Evolutionary conservation across 768 basidiomycete genomes (phyloP).

Genomic region (Holtermannia corniformis): DNA sequence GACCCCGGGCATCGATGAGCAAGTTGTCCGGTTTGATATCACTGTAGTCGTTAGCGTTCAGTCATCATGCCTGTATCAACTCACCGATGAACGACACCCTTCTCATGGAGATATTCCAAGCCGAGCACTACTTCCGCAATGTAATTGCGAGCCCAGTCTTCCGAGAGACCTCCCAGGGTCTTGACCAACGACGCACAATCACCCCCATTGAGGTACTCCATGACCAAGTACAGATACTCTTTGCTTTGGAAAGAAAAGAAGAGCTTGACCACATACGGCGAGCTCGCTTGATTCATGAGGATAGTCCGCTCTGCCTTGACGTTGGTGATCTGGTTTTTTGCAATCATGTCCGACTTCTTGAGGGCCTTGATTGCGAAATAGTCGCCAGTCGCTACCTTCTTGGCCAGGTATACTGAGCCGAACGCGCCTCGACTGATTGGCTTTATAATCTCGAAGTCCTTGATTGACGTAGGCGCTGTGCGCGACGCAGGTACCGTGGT

Average conservation of each 20-base stretch:
- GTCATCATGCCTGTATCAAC: conserved; percentile 24
- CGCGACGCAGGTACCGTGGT: conserved; percentile 67
- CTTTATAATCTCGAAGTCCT: conserved; percentile 98
- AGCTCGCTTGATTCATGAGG: conserved; percentile 97
- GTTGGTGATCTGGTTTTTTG: conserved; percentile 99
- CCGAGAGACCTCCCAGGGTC: conserved; percentile 79
- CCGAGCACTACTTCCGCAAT: conserved; percentile 93
- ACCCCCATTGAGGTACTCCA: conserved; percentile 98
- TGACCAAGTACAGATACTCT: conserved; percentile 95
- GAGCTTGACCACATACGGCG: conserved; percentile 92
- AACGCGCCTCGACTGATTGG: conserved; percentile 98
- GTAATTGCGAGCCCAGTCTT: conserved; percentile 95
- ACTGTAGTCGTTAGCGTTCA: conserved; percentile 45
- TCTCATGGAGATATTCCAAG: conserved; percentile 88
- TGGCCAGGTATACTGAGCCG: conserved; percentile 94
- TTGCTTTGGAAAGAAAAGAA: conserved; percentile 99
- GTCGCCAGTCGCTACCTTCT: conserved; percentile 96
- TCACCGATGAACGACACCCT: conserved; percentile 93
- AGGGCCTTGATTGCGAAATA: conserved; percentile 99
- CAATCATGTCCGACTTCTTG: conserved; percentile 99
- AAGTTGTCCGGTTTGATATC: conserved; percentile 97
- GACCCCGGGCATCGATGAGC: conserved; percentile 91
- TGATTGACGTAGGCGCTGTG: conserved; percentile 81
- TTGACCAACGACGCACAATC: conserved; percentile 97
- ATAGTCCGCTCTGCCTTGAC: conserved; percentile 99